Evolutionary conservation across 2,329 filamentous ascomycete genomes (phyloP).

Genomic region (Penicillium crustosum): DNA sequence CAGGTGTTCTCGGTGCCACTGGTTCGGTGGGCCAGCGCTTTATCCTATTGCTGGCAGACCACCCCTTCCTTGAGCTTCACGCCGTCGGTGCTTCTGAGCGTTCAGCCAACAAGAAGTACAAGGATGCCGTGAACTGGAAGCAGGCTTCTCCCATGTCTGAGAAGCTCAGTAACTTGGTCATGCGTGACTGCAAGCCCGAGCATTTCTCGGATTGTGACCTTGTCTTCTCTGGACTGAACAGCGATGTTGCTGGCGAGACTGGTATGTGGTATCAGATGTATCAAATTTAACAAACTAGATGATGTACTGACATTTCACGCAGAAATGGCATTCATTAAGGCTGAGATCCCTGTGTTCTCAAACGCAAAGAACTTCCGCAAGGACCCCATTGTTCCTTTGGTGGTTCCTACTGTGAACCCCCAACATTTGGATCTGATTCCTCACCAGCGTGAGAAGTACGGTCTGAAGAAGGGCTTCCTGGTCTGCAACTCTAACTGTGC

Average conservation of each 20-base stretch:
- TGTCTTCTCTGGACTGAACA: constrained; percentile 89
- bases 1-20: constrained; percentile 82
- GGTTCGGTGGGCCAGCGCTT: constrained; percentile 95
- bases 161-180: constrained; percentile 72
- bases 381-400: constrained; percentile 84
- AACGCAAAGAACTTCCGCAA: constrained; percentile 97
- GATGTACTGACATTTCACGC: constrained; percentile 5
- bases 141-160: constrained; percentile 79
- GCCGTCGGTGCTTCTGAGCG: constrained; percentile 86
- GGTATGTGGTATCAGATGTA: constrained; percentile 54
- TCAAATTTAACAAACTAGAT: neutral
- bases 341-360: constrained; percentile 88
- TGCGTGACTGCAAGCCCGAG: constrained; percentile 78
- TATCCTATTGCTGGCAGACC: constrained; percentile 83
- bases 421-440: constrained; percentile 82
- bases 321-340: constrained; percentile 89
- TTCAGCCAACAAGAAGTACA: constrained; percentile 90
- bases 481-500: constrained; percentile 99
- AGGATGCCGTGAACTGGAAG: constrained; percentile 93
- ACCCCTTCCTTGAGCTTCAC: constrained; percentile 82
- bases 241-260: constrained; percentile 87
- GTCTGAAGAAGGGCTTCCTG: constrained; percentile 79
- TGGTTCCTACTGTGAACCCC: constrained; percentile 94
- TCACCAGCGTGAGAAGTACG: constrained; percentile 75
- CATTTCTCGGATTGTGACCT: constrained; percentile 89